These are phyloP conservation scores for Zymoseptoria crescenta DNA, from an alignment of 2,329 filamentous ascomycete species.

Conservation along the genomic window DNA sequence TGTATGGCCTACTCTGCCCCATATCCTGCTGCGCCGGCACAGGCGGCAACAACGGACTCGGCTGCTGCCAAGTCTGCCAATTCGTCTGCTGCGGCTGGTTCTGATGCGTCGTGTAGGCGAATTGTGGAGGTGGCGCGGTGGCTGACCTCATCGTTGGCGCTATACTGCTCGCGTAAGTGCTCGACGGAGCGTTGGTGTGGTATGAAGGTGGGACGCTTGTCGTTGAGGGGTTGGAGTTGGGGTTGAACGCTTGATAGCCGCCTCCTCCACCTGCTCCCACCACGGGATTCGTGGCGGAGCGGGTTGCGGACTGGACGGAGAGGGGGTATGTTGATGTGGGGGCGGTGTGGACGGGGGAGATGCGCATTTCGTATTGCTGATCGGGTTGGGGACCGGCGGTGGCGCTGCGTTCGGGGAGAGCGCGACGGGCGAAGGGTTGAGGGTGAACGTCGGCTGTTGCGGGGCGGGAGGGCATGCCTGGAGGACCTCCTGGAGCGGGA, in stretches of 20 bases:
- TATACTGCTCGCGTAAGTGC: not conserved
- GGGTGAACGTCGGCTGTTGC: constrained; percentile 20
- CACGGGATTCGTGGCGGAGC: not conserved
- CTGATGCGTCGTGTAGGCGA: not conserved
- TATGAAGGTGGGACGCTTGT: not conserved
- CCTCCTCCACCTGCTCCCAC: not conserved
- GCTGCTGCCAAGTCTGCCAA: not conserved
- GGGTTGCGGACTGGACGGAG: not conserved
- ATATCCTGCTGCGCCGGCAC: not conserved
- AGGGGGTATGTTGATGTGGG: not conserved
- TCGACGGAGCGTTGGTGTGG: not conserved
- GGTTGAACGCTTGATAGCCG: not conserved
- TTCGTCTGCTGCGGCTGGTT: not conserved
- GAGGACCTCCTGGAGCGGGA: constrained; percentile 2
- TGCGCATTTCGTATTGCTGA: not conserved
- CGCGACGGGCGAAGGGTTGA: not conserved
- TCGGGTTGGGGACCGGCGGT: not conserved
- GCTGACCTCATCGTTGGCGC: not conserved
- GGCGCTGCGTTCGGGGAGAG: not conserved
- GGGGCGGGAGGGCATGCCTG: constrained; percentile 10
- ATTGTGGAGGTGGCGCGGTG: not conserved
- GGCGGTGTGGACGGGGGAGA: not conserved
- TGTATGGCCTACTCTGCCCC: not conserved
- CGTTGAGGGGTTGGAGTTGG: not conserved
- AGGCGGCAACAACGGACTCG: not conserved